These are phyloP conservation scores for Verticillium klebahnii DNA, from an alignment of 2,329 filamentous ascomycete species.

Conservation along the genomic window DNA sequence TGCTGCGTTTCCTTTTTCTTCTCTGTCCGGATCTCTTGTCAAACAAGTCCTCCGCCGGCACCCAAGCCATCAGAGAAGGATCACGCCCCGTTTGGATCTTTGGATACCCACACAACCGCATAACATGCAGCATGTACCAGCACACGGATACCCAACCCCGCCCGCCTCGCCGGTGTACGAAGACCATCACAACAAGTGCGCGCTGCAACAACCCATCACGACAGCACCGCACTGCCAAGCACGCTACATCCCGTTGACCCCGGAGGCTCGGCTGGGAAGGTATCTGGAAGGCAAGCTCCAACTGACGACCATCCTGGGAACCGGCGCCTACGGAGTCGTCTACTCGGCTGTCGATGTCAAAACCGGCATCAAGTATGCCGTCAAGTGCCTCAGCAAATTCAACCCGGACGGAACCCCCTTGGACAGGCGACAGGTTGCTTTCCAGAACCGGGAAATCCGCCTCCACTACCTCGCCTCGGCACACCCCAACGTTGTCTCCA, in stretches of 20 bases:
- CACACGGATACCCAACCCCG: constrained; percentile 53
- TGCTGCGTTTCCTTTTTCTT: constrained; percentile 16
- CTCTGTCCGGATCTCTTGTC: constrained; percentile 8
- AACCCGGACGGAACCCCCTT: constrained; percentile 66
- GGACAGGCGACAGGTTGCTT: constrained; percentile 80
- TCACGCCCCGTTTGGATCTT: constrained; percentile 14
- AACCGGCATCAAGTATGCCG: constrained; percentile 79
- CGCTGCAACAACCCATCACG: constrained; percentile 31
- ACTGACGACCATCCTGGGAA: constrained; percentile 79
- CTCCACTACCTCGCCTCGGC: constrained; percentile 85
- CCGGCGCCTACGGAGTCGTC: constrained; percentile 94
- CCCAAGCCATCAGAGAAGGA: neutral
- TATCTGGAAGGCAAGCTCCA: constrained; percentile 79
- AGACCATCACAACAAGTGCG: constrained; percentile 32
- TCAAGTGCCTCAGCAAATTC: constrained; percentile 94
- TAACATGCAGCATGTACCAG: constrained; percentile 58
- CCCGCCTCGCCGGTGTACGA: constrained; percentile 53
- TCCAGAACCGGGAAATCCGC: constrained; percentile 89
- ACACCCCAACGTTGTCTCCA: constrained; percentile 88
- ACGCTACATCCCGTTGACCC: constrained; percentile 54
- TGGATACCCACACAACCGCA: constrained; percentile 24
- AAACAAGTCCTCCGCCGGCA: constrained; percentile 3
- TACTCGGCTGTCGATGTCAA: constrained; percentile 84
- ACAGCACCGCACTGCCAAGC: constrained; percentile 32
- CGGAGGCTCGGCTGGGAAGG: constrained; percentile 82